These are phyloP conservation scores for Gleditsia sinensis DNA, from an alignment of 306 rosid genomes.

Conservation along the genomic window DNA sequence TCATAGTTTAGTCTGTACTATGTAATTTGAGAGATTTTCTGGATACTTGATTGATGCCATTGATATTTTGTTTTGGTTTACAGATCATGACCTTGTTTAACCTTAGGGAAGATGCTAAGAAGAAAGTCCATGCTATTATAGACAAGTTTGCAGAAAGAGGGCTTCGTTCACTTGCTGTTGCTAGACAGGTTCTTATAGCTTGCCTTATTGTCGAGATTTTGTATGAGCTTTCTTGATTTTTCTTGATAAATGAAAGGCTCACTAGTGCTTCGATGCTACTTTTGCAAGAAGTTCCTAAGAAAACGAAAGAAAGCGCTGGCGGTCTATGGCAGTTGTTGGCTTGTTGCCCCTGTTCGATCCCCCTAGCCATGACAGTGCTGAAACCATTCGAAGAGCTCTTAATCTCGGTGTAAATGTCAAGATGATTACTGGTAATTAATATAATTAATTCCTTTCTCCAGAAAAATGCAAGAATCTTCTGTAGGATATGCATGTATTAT, in stretches of 20 bases:
- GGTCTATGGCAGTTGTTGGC: conserved; percentile 92
- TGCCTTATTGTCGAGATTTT: neutral
- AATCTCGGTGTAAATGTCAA: conserved; percentile 96
- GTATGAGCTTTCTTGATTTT: neutral
- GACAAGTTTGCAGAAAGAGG: conserved; percentile 98
- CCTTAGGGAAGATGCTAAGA: conserved; percentile 80
- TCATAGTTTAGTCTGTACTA: conserved; percentile 4
- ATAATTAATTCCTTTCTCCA: neutral
- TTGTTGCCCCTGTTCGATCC: conserved; percentile 92
- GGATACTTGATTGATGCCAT: conserved; percentile 13
- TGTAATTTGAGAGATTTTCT: neutral
- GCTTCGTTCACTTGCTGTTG: conserved; percentile 89
- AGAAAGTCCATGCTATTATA: conserved; percentile 70
- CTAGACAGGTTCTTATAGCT: conserved; percentile 74
- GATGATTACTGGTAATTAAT: conserved; percentile 90
- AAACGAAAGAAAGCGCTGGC: conserved; percentile 79
- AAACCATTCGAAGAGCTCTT: conserved; percentile 92
- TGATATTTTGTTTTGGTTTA: conserved; percentile 25
- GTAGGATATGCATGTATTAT: neutral
- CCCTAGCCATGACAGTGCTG: conserved; percentile 98
- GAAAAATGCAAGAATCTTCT: neutral
- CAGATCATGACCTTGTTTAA: conserved; percentile 78
- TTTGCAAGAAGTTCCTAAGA: conserved; percentile 85
- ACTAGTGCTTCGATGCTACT: neutral
- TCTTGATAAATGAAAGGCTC: neutral